These are phyloP conservation scores for Arthroderma sp. DNA, from an alignment of 2,329 filamentous ascomycete species.

Conservation along the genomic window DNA sequence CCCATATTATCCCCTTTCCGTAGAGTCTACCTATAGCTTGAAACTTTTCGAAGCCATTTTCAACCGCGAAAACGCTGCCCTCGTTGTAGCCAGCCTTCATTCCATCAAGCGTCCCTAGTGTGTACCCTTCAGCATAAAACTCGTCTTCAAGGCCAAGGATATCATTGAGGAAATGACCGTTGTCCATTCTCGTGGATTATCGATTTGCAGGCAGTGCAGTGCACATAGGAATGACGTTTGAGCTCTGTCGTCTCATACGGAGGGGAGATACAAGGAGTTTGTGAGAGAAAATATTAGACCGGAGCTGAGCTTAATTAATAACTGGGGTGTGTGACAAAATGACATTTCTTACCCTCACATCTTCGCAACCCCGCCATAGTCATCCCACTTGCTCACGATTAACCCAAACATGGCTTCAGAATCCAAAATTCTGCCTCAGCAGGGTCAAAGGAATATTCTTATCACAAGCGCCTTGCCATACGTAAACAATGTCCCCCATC, in stretches of 20 bases:
- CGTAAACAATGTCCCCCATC: conserved; percentile 65
- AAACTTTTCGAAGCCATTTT: conserved; percentile 91
- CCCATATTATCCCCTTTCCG: conserved; percentile 73
- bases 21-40: conserved; percentile 65
- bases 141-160: conserved; percentile 50
- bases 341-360: not conserved
- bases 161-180: conserved; percentile 44
- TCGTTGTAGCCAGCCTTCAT: conserved; percentile 67
- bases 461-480: conserved; percentile 89
- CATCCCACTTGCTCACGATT: conserved; percentile 5
- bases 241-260: too few relatives aligned
- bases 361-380: conserved; percentile 5
- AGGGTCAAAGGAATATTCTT: conserved; percentile 73
- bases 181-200: not conserved
- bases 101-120: conserved; percentile 63
- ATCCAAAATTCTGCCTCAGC: conserved; percentile 17
- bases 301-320: too few relatives aligned
- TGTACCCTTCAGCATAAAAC: conserved; percentile 76
- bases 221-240: not conserved
- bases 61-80: conserved; percentile 78
- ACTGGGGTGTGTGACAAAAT: not conserved
- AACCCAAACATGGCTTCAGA: conserved; percentile 12
- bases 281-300: too few relatives aligned
- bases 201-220: too few relatives aligned
- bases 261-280: too few relatives aligned